phyloP scores from a whole-genome alignment of 495 filamentous ascomycete species.

The Cairneyella variabilis region DNA sequence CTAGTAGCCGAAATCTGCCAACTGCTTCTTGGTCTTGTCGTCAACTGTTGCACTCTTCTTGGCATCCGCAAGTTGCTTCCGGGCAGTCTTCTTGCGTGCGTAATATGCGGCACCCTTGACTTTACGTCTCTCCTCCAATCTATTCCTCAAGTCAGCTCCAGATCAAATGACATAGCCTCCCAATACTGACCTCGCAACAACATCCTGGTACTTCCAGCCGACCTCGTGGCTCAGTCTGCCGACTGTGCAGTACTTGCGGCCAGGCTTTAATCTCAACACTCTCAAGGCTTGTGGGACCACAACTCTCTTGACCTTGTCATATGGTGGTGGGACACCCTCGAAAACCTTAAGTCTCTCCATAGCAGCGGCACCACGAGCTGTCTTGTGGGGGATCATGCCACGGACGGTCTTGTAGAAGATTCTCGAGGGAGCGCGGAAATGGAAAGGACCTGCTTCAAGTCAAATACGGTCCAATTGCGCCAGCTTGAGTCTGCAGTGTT shows the following conservation, averaged over 20 bases:
- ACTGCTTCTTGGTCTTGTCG: constrained; percentile 53
- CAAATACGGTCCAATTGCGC: constrained; percentile 27
- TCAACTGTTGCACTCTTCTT: constrained; percentile 88
- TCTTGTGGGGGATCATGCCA: constrained; percentile 99
- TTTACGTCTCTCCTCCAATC: constrained; percentile 98
- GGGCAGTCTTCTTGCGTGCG: constrained; percentile 95
- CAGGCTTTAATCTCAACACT: constrained; percentile 90
- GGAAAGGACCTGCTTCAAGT: constrained; percentile 75
- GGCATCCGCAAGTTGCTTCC: constrained; percentile 84
- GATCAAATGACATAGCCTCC: neutral
- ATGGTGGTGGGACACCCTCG: constrained; percentile 97
- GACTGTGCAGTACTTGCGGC: constrained; percentile 99
- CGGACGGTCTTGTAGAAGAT: constrained; percentile 99
- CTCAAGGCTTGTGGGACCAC: constrained; percentile 97
- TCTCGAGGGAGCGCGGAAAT: constrained; percentile 96
- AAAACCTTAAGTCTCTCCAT: constrained; percentile 98
- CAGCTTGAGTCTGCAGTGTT: constrained; percentile 6
- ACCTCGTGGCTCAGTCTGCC: constrained; percentile 97
- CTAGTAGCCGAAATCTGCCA: constrained; percentile 55
- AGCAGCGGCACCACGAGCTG: constrained; percentile 90
- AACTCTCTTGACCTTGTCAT: constrained; percentile 99
- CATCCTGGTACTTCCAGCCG: constrained; percentile 99
- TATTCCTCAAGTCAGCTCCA: constrained; percentile 32
- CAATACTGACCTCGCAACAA: constrained; percentile 83
- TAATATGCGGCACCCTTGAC: constrained; percentile 99